Evolutionary conservation across 805 yeast species (phyloP), one percentile per base, ranked within the genome.

Genomic region (Wickerhamiella spandovensis): DNA sequence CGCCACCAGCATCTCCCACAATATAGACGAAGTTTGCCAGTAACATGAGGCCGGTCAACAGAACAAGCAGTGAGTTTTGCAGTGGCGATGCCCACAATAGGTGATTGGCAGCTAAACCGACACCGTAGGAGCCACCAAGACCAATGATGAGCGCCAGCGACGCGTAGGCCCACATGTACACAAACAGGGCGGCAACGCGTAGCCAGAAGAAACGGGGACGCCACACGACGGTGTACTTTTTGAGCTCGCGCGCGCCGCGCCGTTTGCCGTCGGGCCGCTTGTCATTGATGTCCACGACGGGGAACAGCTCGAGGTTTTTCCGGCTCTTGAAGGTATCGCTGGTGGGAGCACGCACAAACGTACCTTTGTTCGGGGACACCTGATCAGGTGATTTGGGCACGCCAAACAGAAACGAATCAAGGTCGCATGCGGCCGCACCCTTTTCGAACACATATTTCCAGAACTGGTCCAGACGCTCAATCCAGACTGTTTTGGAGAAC

Each of bases 281-380:
- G 62, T 89, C 95, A 56, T 80, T 82, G 56, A 78, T 81, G 0
- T 95, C 84, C 2, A 90, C 97, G 0, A 87, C 78, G 0, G 84
- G 82, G 67, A 92, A 92, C 51, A 88, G 66, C 45, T 76, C 74
- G 22, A 57, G 50, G 56, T 76, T 76, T 55, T 72, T 79, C 46
- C 74, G 75, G 51, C 87, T 69, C 0, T 90, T 77, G 20, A 82
- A 79, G 15, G 80, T 81, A 61, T 89, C 97, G 55, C 76, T 76
- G 52, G 78, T 82, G 0, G 98, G 98, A 1, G 88, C 98, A 51
- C 97, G 77, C 32, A 89, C 78, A 59, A 77, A 82, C 45, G 71
- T 69, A 63, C 85, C 82, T 10, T 60, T 62, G 2, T 53, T 18
- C 39, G 7, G 9, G 39, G 39, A 7, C 6, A 7, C 39, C 8